phyloP scores from a whole-genome alignment of 2,329 filamentous ascomycete genomes.

The Incumbomyces lentus region DNA sequence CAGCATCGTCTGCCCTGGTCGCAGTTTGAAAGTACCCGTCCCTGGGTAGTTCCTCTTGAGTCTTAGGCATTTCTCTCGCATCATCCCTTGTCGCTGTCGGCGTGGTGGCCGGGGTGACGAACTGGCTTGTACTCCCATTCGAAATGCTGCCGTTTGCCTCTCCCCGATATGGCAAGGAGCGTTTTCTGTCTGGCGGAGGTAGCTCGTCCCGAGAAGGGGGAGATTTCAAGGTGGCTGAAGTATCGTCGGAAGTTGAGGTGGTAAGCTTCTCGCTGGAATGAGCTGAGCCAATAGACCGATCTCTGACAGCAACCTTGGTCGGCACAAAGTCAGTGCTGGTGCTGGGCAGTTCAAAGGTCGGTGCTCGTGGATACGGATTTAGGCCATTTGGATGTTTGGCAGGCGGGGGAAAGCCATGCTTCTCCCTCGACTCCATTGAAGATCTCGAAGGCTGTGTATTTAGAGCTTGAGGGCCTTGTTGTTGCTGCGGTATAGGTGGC shows the following conservation, averaged over 20 bases:
- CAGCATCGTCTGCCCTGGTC: no score
- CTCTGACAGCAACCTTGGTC: background rate
- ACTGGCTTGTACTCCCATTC: slow-evolving; percentile 21
- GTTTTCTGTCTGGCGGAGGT: slow-evolving; percentile 12
- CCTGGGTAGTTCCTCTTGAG: no score
- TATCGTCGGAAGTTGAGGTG: background rate
- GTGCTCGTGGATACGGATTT: background rate
- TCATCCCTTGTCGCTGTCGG: slow-evolving; percentile 15
- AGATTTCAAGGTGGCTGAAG: background rate
- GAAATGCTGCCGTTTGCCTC: slow-evolving; percentile 24
- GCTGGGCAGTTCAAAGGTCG: background rate
- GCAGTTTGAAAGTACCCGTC: no score
- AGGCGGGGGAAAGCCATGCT: slow-evolving; percentile 3
- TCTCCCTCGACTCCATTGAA: slow-evolving; percentile 1
- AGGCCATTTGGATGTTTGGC: slow-evolving; percentile 1
- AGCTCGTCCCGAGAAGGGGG: slow-evolving; percentile 8
- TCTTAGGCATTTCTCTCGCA: no score
- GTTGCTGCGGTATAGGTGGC: slow-evolving; percentile 2
- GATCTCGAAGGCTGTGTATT: background rate
- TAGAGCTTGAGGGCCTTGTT: background rate
- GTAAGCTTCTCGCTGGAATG: background rate
- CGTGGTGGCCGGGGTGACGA: slow-evolving; percentile 28
- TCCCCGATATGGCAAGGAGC: slow-evolving; percentile 14
- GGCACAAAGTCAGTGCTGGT: slow-evolving; percentile 1
- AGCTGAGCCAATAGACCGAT: slow-evolving; percentile 5